These are phyloP conservation scores for Yamadazyma phyllophila DNA, from an alignment of 805 yeast species.

Conservation along the genomic window DNA sequence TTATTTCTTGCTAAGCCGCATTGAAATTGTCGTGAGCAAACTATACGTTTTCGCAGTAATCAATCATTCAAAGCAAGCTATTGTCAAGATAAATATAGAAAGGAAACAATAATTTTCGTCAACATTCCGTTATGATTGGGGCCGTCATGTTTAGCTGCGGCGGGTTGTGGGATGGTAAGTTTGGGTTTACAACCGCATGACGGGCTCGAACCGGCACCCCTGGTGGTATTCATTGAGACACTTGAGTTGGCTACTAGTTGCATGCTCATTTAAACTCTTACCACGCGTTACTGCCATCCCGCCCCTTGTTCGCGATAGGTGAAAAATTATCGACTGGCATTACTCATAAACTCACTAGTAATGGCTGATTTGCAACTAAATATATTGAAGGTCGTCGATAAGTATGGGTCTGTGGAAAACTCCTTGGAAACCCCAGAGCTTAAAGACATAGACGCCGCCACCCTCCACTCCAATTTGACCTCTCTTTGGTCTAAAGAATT, in stretches of 20 bases:
- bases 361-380: conserved; percentile 71
- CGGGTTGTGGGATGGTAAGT: too few relatives aligned
- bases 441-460: conserved; percentile 61
- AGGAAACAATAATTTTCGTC: not conserved
- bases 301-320: not conserved
- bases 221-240: not conserved
- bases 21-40: conserved; percentile 4
- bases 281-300: not conserved
- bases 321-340: conserved; percentile 7
- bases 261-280: conserved; percentile 1
- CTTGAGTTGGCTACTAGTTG: not conserved
- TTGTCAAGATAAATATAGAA: not conserved
- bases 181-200: not conserved
- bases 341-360: not conserved
- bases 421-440: conserved; percentile 58
- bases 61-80: conserved; percentile 3
- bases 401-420: conserved; percentile 58
- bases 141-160: too few relatives aligned
- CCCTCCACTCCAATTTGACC: conserved; percentile 77
- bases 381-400: conserved; percentile 63
- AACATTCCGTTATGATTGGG: too few relatives aligned
- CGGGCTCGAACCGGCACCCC: not conserved
- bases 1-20: conserved; percentile 10
- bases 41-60: not conserved
- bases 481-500: conserved; percentile 83